phyloP scores from a whole-genome alignment of 2,329 filamentous ascomycete genomes.

The Fusarium sarcochroum region DNA sequence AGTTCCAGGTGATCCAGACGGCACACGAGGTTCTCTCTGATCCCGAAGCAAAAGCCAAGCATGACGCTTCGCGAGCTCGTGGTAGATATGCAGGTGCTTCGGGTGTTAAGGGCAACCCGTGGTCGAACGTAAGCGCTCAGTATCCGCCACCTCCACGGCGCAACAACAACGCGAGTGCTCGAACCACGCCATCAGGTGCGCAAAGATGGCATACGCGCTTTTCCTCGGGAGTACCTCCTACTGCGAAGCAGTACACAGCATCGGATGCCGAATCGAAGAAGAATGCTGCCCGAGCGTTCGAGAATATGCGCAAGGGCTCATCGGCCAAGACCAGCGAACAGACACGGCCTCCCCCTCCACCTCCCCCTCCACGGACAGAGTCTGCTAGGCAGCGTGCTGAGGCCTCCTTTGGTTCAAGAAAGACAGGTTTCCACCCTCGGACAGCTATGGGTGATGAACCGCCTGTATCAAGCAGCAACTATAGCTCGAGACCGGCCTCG shows the following conservation, averaged over 20 bases:
- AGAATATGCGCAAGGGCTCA: slow-evolving; percentile 60
- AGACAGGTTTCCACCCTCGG: slow-evolving; percentile 64
- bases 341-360: slow-evolving; percentile 51
- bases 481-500: slow-evolving; percentile 58
- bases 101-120: slow-evolving; percentile 71
- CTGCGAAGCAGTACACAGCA: slow-evolving; percentile 56
- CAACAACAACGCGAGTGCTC: slow-evolving; percentile 39
- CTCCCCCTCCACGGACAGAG: slow-evolving; percentile 63
- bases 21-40: slow-evolving; percentile 81
- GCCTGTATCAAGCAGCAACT: slow-evolving; percentile 64
- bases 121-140: slow-evolving; percentile 63
- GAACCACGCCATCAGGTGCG: slow-evolving; percentile 54
- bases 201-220: slow-evolving; percentile 62
- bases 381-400: slow-evolving; percentile 68
- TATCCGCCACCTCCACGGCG: slow-evolving; percentile 66
- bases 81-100: slow-evolving; percentile 64
- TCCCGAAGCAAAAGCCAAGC: slow-evolving; percentile 64
- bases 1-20: slow-evolving; percentile 88
- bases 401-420: slow-evolving; percentile 67
- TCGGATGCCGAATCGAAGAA: slow-evolving; percentile 57
- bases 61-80: slow-evolving; percentile 63
- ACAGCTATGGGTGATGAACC: slow-evolving; percentile 68
- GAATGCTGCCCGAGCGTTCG: slow-evolving; percentile 59
- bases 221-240: slow-evolving; percentile 58
- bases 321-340: slow-evolving; percentile 48